Conservation (phyloP, 495 filamentous ascomycete species). For the Xylaria curta region DNA sequence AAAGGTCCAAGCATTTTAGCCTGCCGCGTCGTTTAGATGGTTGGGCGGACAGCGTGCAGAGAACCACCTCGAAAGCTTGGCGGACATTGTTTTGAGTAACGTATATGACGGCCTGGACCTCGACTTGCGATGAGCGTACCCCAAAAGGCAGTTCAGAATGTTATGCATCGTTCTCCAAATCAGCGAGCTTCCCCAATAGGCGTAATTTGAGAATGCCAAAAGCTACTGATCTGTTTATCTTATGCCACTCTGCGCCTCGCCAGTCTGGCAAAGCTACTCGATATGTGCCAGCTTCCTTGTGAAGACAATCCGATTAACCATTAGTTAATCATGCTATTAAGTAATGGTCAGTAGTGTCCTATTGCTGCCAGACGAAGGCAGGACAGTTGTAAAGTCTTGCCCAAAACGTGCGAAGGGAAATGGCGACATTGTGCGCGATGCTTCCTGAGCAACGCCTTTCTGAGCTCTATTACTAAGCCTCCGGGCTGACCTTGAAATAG, state of each 20-base stretch:
- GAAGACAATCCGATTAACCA: neutral
- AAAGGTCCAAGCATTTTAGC: slow-evolving; percentile 35
- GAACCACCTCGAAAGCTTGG: neutral
- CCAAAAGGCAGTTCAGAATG: slow-evolving; percentile 18
- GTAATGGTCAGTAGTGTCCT: neutral
- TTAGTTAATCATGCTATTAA: neutral
- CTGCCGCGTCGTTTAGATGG: slow-evolving; percentile 21
- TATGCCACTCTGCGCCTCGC: neutral
- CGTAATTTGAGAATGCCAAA: neutral
- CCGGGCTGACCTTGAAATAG: neutral
- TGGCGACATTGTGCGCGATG: neutral
- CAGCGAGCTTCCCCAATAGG: slow-evolving; percentile 18
- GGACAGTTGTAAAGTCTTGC: neutral
- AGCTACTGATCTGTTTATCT: neutral
- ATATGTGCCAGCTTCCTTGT: slow-evolving; percentile 9
- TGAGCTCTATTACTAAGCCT: neutral
- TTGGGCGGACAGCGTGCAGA: neutral
- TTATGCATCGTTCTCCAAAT: neutral
- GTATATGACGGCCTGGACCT: neutral
- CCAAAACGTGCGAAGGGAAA: neutral
- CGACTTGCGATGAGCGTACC: slow-evolving; percentile 20
- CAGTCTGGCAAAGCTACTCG: neutral
- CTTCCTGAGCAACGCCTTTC: neutral
- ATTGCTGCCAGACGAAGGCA: neutral
- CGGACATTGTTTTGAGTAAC: neutral